Evolutionary conservation across 2,329 filamentous ascomycete genomes (phyloP), one percentile per base, ranked within the genome.

Genomic region (Colletotrichum sp.): DNA sequence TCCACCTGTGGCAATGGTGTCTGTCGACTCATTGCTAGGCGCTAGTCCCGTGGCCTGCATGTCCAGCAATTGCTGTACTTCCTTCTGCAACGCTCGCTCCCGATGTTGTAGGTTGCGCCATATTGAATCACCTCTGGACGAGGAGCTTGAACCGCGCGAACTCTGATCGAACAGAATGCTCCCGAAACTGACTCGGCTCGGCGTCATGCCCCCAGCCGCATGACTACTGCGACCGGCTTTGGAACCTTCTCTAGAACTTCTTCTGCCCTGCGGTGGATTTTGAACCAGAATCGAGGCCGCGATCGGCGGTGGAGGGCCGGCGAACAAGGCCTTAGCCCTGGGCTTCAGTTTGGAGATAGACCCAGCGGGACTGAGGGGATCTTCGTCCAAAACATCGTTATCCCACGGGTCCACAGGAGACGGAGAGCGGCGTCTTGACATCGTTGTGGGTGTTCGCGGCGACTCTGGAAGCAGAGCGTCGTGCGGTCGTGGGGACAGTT

Each of bases 281-380:
- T 84, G 83, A 4, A 87, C 70, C 24, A 87, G 74, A 5, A 85
- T 82, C 0, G 89, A 89, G 8, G 82, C 78, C 2, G 87, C 85
- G 72, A 91, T 90, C 6, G 89, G 89, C 1, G 89, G 88, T 0
- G 89, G 89, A 1, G 89, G 89, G 2, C 88, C 88, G 4, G 83
- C 80, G 72, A 90, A 90, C 60, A 90, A 83, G 5, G 82, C 76
- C 15, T 80, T 84, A 10, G 82, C 75, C 12, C 80, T 84, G 13
- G 78, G 78, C 65, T 80, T 84, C 26, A 76, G 77, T 69, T 83
- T 84, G 8, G 84, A 83, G 12, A 82, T 78, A 2, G 85, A 85
- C 15, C 79, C 81, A 8, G 78, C 77, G 32, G 80, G 81, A 77
- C 80, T 84, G 15, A 60, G 16, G 5, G 49, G 63, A 65, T 77